Base-by-base conservation (phyloP, 768 basidiomycete genomes). In the Trametes villosa region DNA sequence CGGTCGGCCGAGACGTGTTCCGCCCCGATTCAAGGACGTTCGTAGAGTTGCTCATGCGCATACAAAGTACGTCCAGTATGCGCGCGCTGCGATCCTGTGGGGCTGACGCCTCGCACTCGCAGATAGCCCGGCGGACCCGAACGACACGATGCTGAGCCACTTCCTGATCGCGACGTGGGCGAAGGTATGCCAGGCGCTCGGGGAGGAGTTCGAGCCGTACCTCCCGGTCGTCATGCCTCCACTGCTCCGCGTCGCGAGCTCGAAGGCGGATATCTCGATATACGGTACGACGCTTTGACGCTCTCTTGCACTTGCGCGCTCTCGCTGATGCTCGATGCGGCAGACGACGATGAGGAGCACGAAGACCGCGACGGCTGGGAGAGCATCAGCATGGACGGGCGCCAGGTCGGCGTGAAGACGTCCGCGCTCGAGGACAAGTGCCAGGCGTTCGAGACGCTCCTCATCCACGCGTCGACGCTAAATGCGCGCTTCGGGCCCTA, bases 131-230 rank as follows among this genome's bases (percentile, higher is more conserved):
- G 73, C 79, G 0, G 91, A 93, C 63, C 83, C 87, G 1, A 79
- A 81, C 12, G 92, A 95, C 67, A 85, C 88, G 0, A 86, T 92
- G 64, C 71, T 88, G 2, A 79, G 79, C 0, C 87, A 89, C 57
- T 94, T 92, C 70, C 79, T 94, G 27, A 92, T 92, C 48, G 84
- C 87, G 42, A 95, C 92, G 0, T 96, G 92, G 92, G 89, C 91
- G 2, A 94, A 92, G 68, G 81, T 96, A 0, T 94, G 91, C 69
- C 92, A 93, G 63, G 91, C 91, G 0, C 82, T 96, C 68, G 89
- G 89, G 0, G 78, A 83, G 12, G 90, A 94, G 68, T 96, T 96
- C 61, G 91, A 91, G 68, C 92, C 92, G 0, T 96, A 92, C 71
- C 81, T 96, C 2, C 87, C 88, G 0, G 81, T 89, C 17, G 93